Evolutionary conservation across 176 grass and related monocot species (phyloP).

Genomic region (Chrysopogon serrulatus): DNA sequence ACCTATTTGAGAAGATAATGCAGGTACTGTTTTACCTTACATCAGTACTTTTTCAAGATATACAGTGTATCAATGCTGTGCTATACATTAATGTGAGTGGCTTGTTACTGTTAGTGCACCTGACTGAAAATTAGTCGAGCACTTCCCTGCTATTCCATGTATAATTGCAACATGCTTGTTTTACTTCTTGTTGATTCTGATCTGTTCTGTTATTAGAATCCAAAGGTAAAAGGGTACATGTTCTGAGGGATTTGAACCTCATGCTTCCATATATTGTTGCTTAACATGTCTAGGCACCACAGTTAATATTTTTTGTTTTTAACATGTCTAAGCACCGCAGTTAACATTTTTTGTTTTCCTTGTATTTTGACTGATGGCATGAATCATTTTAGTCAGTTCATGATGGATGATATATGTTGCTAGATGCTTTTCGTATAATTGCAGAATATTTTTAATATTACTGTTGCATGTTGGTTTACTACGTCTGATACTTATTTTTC

Average conservation of each 20-base stretch:
- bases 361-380: not conserved
- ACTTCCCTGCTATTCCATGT: not conserved
- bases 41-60: not conserved
- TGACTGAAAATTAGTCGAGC: conserved; percentile 11
- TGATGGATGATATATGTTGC: not conserved
- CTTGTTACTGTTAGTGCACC: not conserved
- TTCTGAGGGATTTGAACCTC: not conserved
- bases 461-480: conserved; percentile 7
- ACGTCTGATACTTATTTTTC: conserved; percentile 16
- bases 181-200: not conserved
- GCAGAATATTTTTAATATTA: not conserved
- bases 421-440: not conserved
- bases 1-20: conserved; percentile 99
- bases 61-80: not conserved
- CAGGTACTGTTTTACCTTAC: conserved; percentile 49
- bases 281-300: not conserved
- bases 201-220: conserved; percentile 10
- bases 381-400: conserved; percentile 17
- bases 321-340: not conserved
- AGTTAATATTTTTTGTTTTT: not conserved
- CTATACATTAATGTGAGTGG: not conserved
- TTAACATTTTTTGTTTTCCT: not conserved
- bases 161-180: not conserved
- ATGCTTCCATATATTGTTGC: conserved; percentile 13
- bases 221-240: not conserved